Conservation (phyloP, 2,329 filamentous ascomycete species). For the Neofusicoccum parvum region DNA sequence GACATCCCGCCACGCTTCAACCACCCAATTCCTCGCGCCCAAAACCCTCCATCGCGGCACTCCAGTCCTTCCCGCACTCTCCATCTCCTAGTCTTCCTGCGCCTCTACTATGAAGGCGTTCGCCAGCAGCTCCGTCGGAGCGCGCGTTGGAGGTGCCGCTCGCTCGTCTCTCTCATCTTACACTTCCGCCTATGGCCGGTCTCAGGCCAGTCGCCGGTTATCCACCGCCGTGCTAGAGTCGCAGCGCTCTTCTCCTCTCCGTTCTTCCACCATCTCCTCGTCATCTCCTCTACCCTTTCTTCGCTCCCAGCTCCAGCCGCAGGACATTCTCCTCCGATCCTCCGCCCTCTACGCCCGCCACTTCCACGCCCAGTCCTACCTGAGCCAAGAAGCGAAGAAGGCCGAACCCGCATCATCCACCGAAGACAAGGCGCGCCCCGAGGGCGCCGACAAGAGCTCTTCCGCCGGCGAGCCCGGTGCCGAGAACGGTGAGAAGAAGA, state of each 20-base stretch:
- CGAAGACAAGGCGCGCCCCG: slow-evolving; percentile 35
- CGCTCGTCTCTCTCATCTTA: slow-evolving; percentile 37
- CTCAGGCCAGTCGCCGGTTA: slow-evolving; percentile 53
- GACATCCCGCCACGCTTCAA: slow-evolving; percentile 8
- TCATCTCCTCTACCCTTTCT: slow-evolving; percentile 37
- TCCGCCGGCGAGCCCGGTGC: slow-evolving; percentile 32
- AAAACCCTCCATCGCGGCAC: slow-evolving; percentile 7
- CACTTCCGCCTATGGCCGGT: slow-evolving; percentile 46
- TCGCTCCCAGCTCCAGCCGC: slow-evolving; percentile 47
- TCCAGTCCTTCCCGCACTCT: not conserved
- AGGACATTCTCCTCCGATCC: slow-evolving; percentile 42
- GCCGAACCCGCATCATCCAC: slow-evolving; percentile 7
- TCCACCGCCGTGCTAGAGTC: slow-evolving; percentile 31
- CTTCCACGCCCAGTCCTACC: slow-evolving; percentile 44
- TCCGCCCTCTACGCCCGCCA: slow-evolving; percentile 47
- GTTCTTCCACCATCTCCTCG: slow-evolving; percentile 27
- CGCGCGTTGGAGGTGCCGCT: slow-evolving; percentile 43
- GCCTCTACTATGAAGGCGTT: slow-evolving; percentile 49
- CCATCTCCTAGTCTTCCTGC: not conserved
- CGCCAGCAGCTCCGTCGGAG: slow-evolving; percentile 41
- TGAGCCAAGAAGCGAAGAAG: slow-evolving; percentile 39
- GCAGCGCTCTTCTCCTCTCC: slow-evolving; percentile 31
- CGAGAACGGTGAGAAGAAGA: slow-evolving; percentile 31
- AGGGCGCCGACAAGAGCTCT: slow-evolving; percentile 37
- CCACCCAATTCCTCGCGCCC: slow-evolving; percentile 4